Conservation (phyloP, 371 early-diverging fungal genomes). For the Mortierella sp. region DNA sequence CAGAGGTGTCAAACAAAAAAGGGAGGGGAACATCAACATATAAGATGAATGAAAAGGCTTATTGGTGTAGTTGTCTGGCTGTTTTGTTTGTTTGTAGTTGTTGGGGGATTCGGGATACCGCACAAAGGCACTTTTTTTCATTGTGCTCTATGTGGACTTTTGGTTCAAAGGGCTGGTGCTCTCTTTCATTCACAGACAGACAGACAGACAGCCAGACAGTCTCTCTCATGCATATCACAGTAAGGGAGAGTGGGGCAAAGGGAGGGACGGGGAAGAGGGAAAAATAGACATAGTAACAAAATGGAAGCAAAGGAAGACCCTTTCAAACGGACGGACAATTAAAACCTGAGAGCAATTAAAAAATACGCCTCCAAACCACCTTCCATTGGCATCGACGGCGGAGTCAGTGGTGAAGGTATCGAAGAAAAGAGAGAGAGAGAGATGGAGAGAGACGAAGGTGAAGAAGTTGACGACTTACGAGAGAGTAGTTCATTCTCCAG, state of each 20-base stretch:
- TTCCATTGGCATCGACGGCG: neutral
- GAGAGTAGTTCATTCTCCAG: slow-evolving; percentile 47
- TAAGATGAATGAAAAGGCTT: neutral
- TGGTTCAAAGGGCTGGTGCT: too few relatives aligned
- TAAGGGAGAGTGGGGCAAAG: neutral
- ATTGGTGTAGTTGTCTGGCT: neutral
- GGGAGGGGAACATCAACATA: too few relatives aligned
- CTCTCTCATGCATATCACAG: neutral
- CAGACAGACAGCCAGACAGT: too few relatives aligned
- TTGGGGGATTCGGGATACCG: too few relatives aligned
- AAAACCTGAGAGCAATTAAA: slow-evolving; percentile 10
- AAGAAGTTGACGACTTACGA: slow-evolving; percentile 20
- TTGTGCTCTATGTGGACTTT: too few relatives aligned
- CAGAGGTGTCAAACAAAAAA: neutral
- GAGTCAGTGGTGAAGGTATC: neutral
- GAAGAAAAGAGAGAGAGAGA: neutral
- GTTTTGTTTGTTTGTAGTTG: too few relatives aligned
- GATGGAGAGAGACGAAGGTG: neutral
- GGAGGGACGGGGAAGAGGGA: neutral
- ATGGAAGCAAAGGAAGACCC: slow-evolving; percentile 4
- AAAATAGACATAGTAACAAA: neutral
- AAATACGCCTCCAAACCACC: slow-evolving; percentile 12
- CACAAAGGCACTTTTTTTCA: too few relatives aligned
- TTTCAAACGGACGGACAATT: neutral
- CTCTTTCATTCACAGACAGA: too few relatives aligned